These are phyloP conservation scores for Clitocybe nebularis DNA, from an alignment of 1,284 basidiomycete species.

Conservation along the genomic window DNA sequence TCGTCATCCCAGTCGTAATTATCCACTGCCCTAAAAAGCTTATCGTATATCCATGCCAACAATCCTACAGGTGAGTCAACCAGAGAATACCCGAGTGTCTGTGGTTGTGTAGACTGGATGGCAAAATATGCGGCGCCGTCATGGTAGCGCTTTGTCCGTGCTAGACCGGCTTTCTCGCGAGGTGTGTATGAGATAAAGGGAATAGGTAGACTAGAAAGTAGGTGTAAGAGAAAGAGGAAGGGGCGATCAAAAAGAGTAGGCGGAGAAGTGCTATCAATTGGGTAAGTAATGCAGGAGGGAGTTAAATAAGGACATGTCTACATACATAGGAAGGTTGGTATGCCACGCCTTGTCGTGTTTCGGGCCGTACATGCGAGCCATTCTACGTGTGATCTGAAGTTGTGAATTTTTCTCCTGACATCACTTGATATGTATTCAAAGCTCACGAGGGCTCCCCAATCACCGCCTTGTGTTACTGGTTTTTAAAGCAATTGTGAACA, in stretches of 20 bases:
- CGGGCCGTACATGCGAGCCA: slow-evolving; percentile 36
- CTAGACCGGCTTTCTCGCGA: slow-evolving; percentile 34
- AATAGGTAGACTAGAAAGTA: slow-evolving; percentile 17
- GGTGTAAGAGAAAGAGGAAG: slow-evolving; percentile 18
- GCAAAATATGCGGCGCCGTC: slow-evolving; percentile 36
- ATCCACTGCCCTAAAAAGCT: slow-evolving; percentile 19
- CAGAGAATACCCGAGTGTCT: slow-evolving; percentile 54
- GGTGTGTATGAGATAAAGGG: slow-evolving; percentile 18
- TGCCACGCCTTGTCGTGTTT: slow-evolving; percentile 43
- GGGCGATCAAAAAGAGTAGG: slow-evolving; percentile 27
- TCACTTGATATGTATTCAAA: background rate
- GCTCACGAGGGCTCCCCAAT: slow-evolving; percentile 32
- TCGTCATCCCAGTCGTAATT: slow-evolving; percentile 47
- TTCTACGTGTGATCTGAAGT: slow-evolving; percentile 34
- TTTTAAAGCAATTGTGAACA: background rate
- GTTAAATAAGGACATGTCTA: slow-evolving; percentile 1
- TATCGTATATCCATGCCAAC: slow-evolving; percentile 61
- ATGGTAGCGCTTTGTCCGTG: background rate
- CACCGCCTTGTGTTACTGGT: slow-evolving; percentile 44
- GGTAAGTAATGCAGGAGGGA: background rate
- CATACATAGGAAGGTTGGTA: slow-evolving; percentile 37
- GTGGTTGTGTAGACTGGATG: slow-evolving; percentile 44
- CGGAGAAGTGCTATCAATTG: slow-evolving; percentile 17
- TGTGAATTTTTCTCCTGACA: background rate
- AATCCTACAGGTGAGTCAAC: slow-evolving; percentile 56